phyloP scores from a whole-genome alignment of 768 basidiomycete species.

The Daedaleopsis nitida region DNA sequence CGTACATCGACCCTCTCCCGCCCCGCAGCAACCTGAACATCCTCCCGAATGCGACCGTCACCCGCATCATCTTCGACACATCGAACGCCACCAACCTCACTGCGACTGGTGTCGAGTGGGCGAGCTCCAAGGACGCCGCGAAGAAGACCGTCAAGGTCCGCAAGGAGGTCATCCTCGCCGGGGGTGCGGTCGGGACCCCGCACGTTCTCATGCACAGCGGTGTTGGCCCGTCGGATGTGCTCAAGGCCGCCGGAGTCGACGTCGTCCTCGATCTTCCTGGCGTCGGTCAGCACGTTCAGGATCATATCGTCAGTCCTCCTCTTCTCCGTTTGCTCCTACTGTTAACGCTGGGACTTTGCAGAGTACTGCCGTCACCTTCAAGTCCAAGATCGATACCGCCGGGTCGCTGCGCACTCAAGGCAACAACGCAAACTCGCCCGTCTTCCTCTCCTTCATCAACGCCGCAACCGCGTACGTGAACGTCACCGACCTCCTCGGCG shows the following conservation, averaged over 20 bases:
- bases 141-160: constrained; percentile 49
- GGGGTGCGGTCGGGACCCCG: constrained; percentile 53
- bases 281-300: constrained; percentile 62
- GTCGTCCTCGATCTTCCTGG: constrained; percentile 53
- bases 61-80: constrained; percentile 47
- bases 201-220: constrained; percentile 60
- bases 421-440: constrained; percentile 21
- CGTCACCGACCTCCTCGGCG: constrained; percentile 47
- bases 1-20: constrained; percentile 66
- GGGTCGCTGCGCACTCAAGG: constrained; percentile 35
- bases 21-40: constrained; percentile 66
- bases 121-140: constrained; percentile 33
- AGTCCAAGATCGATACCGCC: constrained; percentile 41
- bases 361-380: constrained; percentile 41
- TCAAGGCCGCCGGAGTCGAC: constrained; percentile 47
- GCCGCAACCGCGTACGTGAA: constrained; percentile 65
- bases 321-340: not conserved
- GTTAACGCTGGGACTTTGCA: not conserved
- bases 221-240: constrained; percentile 56
- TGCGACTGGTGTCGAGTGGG: constrained; percentile 53
- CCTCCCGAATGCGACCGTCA: constrained; percentile 60
- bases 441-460: constrained; percentile 62
- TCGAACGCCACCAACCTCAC: constrained; percentile 36
- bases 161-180: constrained; percentile 58
- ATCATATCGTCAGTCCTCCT: constrained; percentile 40